Conservation (phyloP, 2,329 filamentous ascomycete species). For the Pestalotiopsis sp. region DNA sequence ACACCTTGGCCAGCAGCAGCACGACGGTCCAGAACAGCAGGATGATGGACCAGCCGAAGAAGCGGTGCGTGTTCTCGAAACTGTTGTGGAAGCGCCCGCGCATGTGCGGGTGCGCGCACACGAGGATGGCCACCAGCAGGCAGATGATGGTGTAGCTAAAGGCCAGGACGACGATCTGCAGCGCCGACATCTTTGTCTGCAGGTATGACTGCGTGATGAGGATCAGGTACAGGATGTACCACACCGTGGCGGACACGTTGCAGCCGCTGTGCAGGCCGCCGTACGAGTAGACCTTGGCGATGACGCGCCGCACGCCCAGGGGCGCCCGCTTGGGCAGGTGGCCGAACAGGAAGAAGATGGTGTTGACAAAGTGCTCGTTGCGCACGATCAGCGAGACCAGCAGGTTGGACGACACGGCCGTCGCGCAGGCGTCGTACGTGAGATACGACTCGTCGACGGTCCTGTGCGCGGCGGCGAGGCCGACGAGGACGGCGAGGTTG, state of each 20-base stretch:
- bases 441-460: background rate
- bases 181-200: background rate
- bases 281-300: constrained; percentile 52
- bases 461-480: constrained; percentile 10
- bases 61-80: constrained; percentile 59
- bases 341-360: constrained; percentile 41
- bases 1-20: constrained; percentile 34
- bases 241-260: constrained; percentile 45
- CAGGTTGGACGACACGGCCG: constrained; percentile 32
- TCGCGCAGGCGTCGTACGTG: constrained; percentile 11
- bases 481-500: constrained; percentile 30
- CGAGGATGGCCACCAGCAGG: constrained; percentile 47
- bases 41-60: constrained; percentile 55
- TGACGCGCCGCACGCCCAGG: constrained; percentile 41
- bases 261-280: constrained; percentile 55
- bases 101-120: constrained; percentile 51
- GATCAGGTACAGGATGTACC: constrained; percentile 41
- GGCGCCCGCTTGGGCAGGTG: constrained; percentile 44
- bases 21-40: constrained; percentile 51
- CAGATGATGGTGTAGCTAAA: constrained; percentile 47
- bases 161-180: constrained; percentile 17
- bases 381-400: constrained; percentile 43
- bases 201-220: constrained; percentile 26
- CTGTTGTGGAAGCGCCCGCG: constrained; percentile 52
- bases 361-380: constrained; percentile 48